Evolutionary conservation across 768 basidiomycete species (phyloP).

Genomic region (Cubamyces lactineus): DNA sequence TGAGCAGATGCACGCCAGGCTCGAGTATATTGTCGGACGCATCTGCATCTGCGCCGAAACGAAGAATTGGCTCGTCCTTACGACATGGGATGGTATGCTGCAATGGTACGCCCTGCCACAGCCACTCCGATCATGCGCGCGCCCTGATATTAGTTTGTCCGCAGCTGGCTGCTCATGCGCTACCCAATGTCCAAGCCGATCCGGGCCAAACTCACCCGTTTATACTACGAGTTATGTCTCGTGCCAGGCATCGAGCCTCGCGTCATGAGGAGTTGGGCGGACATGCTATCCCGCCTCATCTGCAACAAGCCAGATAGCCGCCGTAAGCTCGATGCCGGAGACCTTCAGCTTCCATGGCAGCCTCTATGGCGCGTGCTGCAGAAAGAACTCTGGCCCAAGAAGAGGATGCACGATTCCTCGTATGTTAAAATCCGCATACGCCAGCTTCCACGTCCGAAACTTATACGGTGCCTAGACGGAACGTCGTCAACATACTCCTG

Average conservation of each 20-base stretch:
- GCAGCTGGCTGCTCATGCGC: conserved; percentile 79
- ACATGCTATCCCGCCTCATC: conserved; percentile 74
- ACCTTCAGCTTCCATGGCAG: conserved; percentile 72
- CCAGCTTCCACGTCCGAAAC: background rate
- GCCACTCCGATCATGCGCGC: background rate
- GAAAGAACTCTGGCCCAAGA: conserved; percentile 77
- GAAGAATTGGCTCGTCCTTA: conserved; percentile 73
- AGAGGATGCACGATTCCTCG: conserved; percentile 60
- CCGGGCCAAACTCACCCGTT: conserved; percentile 69
- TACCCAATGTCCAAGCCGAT: conserved; percentile 74
- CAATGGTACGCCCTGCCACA: conserved; percentile 58
- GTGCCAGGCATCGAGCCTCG: conserved; percentile 77
- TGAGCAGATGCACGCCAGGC: conserved; percentile 69
- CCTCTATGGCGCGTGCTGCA: conserved; percentile 76
- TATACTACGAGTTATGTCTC: conserved; percentile 81
- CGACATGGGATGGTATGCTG: conserved; percentile 79
- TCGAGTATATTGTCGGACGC: conserved; percentile 71
- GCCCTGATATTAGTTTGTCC: background rate
- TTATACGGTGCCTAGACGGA: conserved; percentile 45
- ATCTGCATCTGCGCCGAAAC: conserved; percentile 72
- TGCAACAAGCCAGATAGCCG: conserved; percentile 64
- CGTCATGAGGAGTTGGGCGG: conserved; percentile 73
- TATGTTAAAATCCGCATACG: conserved; percentile 37
- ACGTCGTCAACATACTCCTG: conserved; percentile 70
- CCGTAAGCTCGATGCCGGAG: conserved; percentile 66